A percentile compares a stretch with the other conserved stretches of the same genome.
phyloP scores from a whole-genome alignment of 139 green algal genomes.

The Dunaliella primolecta region DNA sequence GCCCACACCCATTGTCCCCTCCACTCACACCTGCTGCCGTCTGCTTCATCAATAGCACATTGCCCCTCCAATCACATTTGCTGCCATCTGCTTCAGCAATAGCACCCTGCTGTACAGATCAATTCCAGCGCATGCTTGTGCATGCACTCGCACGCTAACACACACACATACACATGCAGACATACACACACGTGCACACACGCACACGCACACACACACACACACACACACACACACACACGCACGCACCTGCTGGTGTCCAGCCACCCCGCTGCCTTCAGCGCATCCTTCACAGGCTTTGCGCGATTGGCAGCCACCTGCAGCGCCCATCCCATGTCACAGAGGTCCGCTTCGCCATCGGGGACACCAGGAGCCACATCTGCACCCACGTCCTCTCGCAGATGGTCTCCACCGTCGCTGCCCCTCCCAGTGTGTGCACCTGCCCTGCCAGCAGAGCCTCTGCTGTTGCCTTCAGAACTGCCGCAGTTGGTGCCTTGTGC shows the following conservation, averaged over 20 bases:
- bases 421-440: not conserved
- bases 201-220: too few relatives aligned
- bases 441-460: not conserved
- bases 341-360: too few relatives aligned
- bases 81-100: too few relatives aligned
- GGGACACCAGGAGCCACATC: not conserved
- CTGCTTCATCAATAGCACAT: too few relatives aligned
- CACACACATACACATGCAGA: too few relatives aligned
- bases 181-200: too few relatives aligned
- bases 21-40: too few relatives aligned
- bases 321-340: conserved; percentile 19
- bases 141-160: too few relatives aligned
- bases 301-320: conserved; percentile 23
- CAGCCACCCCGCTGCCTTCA: conserved; percentile 46
- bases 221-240: not conserved
- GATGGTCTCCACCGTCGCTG: not conserved
- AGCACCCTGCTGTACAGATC: too few relatives aligned
- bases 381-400: not conserved
- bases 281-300: conserved; percentile 58
- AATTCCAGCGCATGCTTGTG: too few relatives aligned
- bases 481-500: not conserved
- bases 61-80: too few relatives aligned
- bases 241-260: conserved; percentile 28
- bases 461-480: not conserved
- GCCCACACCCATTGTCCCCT: too few relatives aligned